Percentiles rank a stretch among this genome's conserved stretches.
phyloP scores from a whole-genome alignment of 2,329 filamentous ascomycete genomes.

The Trichoderma cornu-damae region DNA sequence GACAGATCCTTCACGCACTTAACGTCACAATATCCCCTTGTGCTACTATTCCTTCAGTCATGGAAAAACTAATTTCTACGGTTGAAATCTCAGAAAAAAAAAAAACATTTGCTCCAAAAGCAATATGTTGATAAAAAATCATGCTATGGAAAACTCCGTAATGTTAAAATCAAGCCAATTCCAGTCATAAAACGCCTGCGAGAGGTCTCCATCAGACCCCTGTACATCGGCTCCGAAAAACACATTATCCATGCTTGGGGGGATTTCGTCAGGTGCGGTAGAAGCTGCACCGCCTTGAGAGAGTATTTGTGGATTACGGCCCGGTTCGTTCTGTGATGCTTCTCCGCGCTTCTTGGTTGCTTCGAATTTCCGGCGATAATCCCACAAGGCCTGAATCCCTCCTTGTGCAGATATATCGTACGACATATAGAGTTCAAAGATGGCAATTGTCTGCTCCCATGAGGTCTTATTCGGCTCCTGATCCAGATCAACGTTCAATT shows the following conservation, averaged over 20 bases:
- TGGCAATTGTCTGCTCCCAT: conserved; percentile 9
- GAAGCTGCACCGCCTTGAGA: background rate
- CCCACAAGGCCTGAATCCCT: background rate
- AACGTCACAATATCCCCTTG: too few relatives aligned
- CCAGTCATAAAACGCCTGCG: conserved; percentile 5
- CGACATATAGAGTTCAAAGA: conserved; percentile 2
- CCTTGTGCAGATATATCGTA: conserved; percentile 10
- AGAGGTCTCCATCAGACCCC: background rate
- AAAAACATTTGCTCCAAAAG: too few relatives aligned
- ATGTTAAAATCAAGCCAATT: conserved; percentile 14
- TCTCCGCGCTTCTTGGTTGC: background rate
- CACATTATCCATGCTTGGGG: background rate
- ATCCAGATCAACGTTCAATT: background rate
- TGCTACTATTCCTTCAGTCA: too few relatives aligned
- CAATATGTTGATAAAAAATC: too few relatives aligned
- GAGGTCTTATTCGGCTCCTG: conserved; percentile 3
- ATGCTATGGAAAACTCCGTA: conserved; percentile 1
- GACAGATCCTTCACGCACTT: background rate
- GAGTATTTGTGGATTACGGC: background rate
- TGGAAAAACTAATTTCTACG: too few relatives aligned
- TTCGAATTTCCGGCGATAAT: conserved; percentile 9
- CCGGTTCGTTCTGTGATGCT: background rate
- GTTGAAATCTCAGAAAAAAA: too few relatives aligned
- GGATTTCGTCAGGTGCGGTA: background rate
- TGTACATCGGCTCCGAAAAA: background rate